phyloP scores from a whole-genome alignment of 2,329 filamentous ascomycete species.

The Nothophoma quercina region DNA sequence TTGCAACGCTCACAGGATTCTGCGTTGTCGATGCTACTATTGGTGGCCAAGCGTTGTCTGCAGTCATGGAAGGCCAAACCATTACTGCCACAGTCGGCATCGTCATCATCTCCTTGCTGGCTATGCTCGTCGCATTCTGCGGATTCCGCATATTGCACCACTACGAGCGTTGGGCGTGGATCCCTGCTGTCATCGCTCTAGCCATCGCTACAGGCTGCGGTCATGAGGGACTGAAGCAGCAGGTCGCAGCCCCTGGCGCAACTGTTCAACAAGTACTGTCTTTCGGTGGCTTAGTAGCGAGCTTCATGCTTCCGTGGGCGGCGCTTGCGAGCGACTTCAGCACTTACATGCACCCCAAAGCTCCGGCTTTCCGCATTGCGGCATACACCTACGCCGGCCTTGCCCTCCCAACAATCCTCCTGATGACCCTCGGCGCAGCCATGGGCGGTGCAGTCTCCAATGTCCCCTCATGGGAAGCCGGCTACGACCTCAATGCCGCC shows the following conservation, averaged over 20 bases:
- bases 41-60: constrained; percentile 60
- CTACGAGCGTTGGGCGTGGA: constrained; percentile 66
- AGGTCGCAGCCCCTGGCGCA: constrained; percentile 54
- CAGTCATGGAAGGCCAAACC: constrained; percentile 41
- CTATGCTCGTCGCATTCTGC: constrained; percentile 68
- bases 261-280: constrained; percentile 59
- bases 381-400: constrained; percentile 66
- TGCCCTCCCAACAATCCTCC: constrained; percentile 61
- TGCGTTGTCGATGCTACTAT: constrained; percentile 68
- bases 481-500: constrained; percentile 62
- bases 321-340: constrained; percentile 67
- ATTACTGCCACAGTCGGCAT: constrained; percentile 66
- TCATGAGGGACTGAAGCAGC: constrained; percentile 58
- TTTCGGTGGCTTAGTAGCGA: constrained; percentile 68
- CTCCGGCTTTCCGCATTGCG: constrained; percentile 60
- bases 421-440: constrained; percentile 71
- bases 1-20: constrained; percentile 70
- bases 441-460: constrained; percentile 67
- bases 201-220: constrained; percentile 64
- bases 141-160: constrained; percentile 64
- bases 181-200: constrained; percentile 63
- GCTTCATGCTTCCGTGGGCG: constrained; percentile 70
- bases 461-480: constrained; percentile 62
- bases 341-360: constrained; percentile 66
- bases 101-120: constrained; percentile 65